Evolutionary conservation across 129 eudicot genomes (phyloP).

Genomic region (Erigeron canadensis): DNA sequence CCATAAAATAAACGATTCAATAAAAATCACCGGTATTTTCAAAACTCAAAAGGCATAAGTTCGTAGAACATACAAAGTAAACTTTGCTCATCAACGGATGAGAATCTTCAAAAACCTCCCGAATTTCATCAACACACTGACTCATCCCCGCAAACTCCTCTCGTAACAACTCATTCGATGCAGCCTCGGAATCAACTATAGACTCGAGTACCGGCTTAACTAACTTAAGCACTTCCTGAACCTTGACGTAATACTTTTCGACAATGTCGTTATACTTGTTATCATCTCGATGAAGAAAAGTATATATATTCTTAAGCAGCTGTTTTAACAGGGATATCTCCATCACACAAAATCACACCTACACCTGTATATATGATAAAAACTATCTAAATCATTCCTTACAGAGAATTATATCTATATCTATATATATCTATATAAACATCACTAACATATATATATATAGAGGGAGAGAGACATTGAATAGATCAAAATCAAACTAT

Average conservation of each 20-base stretch:
- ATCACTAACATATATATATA: constrained; percentile 5
- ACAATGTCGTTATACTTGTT: constrained; percentile 47
- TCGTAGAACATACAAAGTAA: constrained; percentile 60
- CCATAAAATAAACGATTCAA: constrained; percentile 11
- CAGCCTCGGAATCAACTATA: constrained; percentile 48
- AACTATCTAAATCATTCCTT: neutral
- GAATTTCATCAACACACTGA: constrained; percentile 60
- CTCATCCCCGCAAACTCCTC: constrained; percentile 51
- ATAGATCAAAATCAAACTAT: constrained; percentile 15
- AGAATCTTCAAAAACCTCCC: constrained; percentile 67
- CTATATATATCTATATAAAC: no score
- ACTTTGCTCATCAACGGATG: constrained; percentile 84
- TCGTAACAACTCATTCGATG: constrained; percentile 55
- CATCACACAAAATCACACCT: constrained; percentile 32
- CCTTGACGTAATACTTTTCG: constrained; percentile 49
- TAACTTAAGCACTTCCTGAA: constrained; percentile 70
- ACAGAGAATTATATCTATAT: neutral
- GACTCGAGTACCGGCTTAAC: constrained; percentile 69
- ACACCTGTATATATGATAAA: constrained; percentile 35
- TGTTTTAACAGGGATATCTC: constrained; percentile 71
- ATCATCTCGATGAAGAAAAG: constrained; percentile 51
- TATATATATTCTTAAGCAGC: constrained; percentile 61
- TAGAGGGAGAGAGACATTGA: neutral
- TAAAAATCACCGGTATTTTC: neutral
- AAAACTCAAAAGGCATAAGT: neutral